phyloP scores from a whole-genome alignment of 2,329 filamentous ascomycete genomes.

The Davidsoniella eucalypti region DNA sequence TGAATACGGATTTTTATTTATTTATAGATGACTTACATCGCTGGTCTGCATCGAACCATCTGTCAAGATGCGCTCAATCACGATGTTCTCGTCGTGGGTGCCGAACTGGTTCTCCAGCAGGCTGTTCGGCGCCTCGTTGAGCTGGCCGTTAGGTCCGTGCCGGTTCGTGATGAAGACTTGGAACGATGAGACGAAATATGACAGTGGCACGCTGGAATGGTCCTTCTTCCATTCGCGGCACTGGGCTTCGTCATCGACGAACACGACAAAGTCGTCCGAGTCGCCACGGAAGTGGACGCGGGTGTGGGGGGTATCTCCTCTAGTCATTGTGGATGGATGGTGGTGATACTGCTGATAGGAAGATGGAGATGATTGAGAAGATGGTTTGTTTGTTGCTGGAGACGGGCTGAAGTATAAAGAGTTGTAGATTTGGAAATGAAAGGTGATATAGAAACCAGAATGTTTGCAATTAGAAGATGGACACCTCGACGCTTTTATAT shows the following conservation, averaged over 20 bases:
- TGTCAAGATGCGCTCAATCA: slow-evolving; percentile 53
- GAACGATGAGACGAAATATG: slow-evolving; percentile 74
- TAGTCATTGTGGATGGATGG: slow-evolving; percentile 39
- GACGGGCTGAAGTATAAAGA: not conserved
- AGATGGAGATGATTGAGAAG: not conserved
- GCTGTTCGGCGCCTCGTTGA: slow-evolving; percentile 59
- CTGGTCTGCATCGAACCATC: slow-evolving; percentile 6
- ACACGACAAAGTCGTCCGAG: slow-evolving; percentile 41
- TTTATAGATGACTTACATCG: not conserved
- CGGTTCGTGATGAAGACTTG: slow-evolving; percentile 86
- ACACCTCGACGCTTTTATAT: no score
- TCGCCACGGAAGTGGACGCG: slow-evolving; percentile 78
- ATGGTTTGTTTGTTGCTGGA: not conserved
- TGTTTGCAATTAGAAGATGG: no score
- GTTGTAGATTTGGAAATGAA: not conserved
- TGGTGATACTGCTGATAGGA: not conserved
- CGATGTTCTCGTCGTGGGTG: slow-evolving; percentile 61
- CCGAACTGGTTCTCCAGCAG: slow-evolving; percentile 77
- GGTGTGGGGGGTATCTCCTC: slow-evolving; percentile 51
- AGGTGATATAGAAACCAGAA: no score
- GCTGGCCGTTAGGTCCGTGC: slow-evolving; percentile 68
- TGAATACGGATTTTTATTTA: not conserved
- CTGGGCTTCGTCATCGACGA: slow-evolving; percentile 40
- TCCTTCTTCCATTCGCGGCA: slow-evolving; percentile 74
- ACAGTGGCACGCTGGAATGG: slow-evolving; percentile 52